These are phyloP conservation scores for Nicotiana paniculata DNA, from an alignment of 257 asterid species.

Conservation along the genomic window DNA sequence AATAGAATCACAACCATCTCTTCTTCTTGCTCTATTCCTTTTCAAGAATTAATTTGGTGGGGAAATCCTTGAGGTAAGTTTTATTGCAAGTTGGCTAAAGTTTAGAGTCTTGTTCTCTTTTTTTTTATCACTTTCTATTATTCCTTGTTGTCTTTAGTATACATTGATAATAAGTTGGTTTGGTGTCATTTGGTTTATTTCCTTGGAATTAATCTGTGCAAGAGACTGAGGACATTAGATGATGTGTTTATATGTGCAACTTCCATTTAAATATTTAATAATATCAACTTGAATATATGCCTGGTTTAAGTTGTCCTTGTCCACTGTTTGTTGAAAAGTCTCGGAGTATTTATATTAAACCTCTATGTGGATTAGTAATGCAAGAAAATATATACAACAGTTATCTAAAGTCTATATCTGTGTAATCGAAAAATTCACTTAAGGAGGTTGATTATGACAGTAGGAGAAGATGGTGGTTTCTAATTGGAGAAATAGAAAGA, in stretches of 20 bases:
- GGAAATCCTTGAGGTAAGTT: constrained; percentile 4
- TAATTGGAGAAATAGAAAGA: background rate
- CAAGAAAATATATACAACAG: background rate
- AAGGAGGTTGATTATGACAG: background rate
- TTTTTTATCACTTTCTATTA: background rate
- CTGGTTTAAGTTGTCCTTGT: background rate
- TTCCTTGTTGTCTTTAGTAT: background rate
- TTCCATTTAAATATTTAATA: no score
- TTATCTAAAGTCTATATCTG: background rate
- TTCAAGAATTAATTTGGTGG: background rate
- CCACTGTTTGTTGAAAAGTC: background rate
- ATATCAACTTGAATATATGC: background rate
- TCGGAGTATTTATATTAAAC: background rate
- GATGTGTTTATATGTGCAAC: no score
- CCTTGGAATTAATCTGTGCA: background rate
- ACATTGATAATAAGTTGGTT: background rate
- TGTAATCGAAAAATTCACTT: background rate
- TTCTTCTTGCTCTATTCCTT: background rate
- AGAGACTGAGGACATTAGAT: background rate
- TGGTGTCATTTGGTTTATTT: background rate
- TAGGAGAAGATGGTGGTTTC: background rate
- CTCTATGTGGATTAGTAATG: background rate
- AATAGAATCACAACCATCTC: background rate
- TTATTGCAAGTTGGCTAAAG: background rate
- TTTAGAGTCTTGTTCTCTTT: background rate